phyloP scores from a whole-genome alignment of 371 early-diverging fungal genomes.

The Lichtheimia hyalospora region DNA sequence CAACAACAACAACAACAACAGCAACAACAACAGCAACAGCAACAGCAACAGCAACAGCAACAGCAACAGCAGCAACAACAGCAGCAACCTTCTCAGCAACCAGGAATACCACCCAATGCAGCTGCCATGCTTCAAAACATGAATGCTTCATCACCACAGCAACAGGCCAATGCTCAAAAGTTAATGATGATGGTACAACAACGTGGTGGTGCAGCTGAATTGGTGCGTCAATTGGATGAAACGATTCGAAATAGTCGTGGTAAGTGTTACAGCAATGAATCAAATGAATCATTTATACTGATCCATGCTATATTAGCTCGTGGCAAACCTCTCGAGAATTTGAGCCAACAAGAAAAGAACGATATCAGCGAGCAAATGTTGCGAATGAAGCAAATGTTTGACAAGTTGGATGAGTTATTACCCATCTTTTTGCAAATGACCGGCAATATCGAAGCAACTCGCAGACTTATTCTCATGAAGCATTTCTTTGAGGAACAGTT shows the following conservation, averaged over 20 bases:
- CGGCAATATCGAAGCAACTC: constrained; percentile 42
- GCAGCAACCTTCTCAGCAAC: constrained; percentile 16
- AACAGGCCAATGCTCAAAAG: constrained; percentile 5
- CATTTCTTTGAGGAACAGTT: constrained; percentile 62
- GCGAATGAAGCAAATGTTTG: constrained; percentile 47
- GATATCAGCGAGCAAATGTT: constrained; percentile 41
- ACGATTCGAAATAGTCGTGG: constrained; percentile 43
- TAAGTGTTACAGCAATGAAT: constrained; percentile 4
- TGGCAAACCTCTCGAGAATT: constrained; percentile 25
- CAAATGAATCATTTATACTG: background rate
- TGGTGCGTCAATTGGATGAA: constrained; percentile 49
- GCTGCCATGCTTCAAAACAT: constrained; percentile 10
- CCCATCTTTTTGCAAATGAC: constrained; percentile 47
- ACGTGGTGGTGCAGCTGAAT: constrained; percentile 31
- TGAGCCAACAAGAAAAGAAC: constrained; percentile 48
- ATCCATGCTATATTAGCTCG: constrained; percentile 18
- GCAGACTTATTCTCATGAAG: constrained; percentile 57
- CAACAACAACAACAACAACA: constrained; percentile 24
- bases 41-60: constrained; percentile 24
- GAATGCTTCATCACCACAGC: constrained; percentile 16
- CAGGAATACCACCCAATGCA: constrained; percentile 12
- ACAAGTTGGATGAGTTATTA: constrained; percentile 42
- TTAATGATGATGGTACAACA: constrained; percentile 15
- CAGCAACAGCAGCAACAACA: constrained; percentile 24
- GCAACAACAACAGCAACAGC: constrained; percentile 23